Evolutionary conservation across 176 grass and related monocot genomes (phyloP).

Genomic region (Bromus sterilis): DNA sequence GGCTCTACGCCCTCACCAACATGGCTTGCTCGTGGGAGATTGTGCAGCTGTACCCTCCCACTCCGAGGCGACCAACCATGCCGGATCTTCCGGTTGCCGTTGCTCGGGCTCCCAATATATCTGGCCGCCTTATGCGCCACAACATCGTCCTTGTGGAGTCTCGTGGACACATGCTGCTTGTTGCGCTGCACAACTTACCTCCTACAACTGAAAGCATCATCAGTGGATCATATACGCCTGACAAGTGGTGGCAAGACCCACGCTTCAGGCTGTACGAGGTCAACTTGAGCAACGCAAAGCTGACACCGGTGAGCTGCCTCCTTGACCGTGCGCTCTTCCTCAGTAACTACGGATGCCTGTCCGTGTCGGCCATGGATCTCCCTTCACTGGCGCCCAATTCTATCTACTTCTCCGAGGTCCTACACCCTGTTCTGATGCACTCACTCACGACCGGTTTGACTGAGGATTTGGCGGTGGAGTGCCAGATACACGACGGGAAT

Average conservation of each 20-base stretch:
- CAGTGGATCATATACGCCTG: background rate
- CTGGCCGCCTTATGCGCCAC: too few species aligned
- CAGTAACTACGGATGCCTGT: background rate
- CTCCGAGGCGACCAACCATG: background rate
- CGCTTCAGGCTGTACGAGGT: background rate
- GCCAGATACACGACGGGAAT: background rate
- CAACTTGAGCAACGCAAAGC: background rate
- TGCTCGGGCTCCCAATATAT: background rate
- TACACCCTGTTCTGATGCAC: background rate
- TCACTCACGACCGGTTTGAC: background rate
- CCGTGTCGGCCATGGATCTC: background rate
- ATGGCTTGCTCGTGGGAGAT: background rate
- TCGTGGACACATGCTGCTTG: background rate
- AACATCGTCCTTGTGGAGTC: background rate
- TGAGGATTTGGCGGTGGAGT: background rate
- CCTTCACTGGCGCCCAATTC: background rate
- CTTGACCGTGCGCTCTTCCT: background rate
- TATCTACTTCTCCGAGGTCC: background rate
- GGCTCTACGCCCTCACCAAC: background rate
- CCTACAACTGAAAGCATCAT: background rate
- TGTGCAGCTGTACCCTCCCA: background rate
- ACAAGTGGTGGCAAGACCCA: background rate
- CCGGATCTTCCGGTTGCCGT: background rate
- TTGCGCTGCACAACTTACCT: background rate
- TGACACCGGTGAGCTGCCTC: background rate